Base-by-base conservation (phyloP, 768 basidiomycete genomes). In the Boletellus sp. region DNA sequence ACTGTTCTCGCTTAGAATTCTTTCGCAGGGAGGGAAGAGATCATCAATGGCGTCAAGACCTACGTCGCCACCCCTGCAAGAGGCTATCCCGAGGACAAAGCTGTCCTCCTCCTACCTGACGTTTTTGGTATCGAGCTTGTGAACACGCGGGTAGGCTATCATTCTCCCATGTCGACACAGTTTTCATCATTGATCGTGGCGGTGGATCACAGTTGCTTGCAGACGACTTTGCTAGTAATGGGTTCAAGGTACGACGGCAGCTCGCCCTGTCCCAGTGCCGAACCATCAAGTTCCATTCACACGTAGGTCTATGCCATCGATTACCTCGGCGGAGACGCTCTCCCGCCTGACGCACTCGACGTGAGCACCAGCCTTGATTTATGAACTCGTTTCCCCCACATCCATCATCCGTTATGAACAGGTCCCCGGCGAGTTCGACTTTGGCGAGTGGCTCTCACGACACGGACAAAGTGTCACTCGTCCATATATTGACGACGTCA, bases 11-110 rank as follows among this genome's bases (percentile, higher is more conserved):
- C 37, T 3, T 10, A 16, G 3, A 10, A 4, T 28, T 16, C 5
- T 19, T 2, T 46, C 24, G 16, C 50, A 83, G 82, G 82, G 22
- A 73, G 72, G 34, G 33, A 24, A 23, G 74, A 78, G 54, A 52
- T 59, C 22, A 72, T 83, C 49, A 71, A 64, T 20, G 81, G 79
- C 3, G 71, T 82, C 39, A 60, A 68, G 9, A 70, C 67, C 53
- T 85, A 85, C 52, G 70, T 82, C 45, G 76, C 78, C 1, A 80
- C 76, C 1, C 84, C 84, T 12, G 62, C 70, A 1, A 55, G 57
- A 3, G 75, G 76, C 34, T 81, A 78, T 50, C 65, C 75, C 46
- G 78, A 80, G 64, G 72, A 77, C 55, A 84, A 82, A 61, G 79
- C 74, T 22, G 45, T 85, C 43, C 72, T 85, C 23, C 78, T 71